Base-by-base conservation (phyloP, 2,329 filamentous ascomycete species). In the Aspergillus sergii region DNA sequence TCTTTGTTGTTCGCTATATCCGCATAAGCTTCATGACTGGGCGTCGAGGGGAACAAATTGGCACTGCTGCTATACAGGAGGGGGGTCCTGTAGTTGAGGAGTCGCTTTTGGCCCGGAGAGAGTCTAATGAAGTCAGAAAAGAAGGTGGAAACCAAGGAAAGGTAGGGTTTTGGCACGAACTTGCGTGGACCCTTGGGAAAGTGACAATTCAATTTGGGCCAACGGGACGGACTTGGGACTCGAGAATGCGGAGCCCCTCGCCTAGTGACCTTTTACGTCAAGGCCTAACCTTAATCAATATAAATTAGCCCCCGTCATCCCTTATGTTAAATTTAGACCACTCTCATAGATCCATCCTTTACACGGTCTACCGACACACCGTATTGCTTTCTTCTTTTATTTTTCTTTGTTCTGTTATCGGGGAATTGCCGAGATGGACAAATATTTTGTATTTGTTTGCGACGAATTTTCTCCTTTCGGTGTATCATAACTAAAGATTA, bases 11-110 rank as follows among this genome's bases (percentile, higher is more conserved):
- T 41, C 70, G 73, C 69, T 73, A 64, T 63, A 66, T 67, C 68
- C 70, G 71, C 69, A 70, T 68, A 62, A 71, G 64, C 69, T 76
- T 77, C 76, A 77, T 78, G 64, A 62, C 64, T 64, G 59, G 55
- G 46, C 50, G 43, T 56, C 50, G 57, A 53, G 48, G 43, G 39
- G 46, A 55, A 39, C 32, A 58, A 54, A 59, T 58, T 60, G 60
- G 58, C 57, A 36, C 54, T 41, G 36, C 10, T 58, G 51, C 60
- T 57, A 53, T n/a, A 59, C 57, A 39, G 53, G 51, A 59, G 45
- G 59, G 53, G 28, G 19, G 28, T 4, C 28, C 28, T 51, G 28
- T 32, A 46, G 21, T 28, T 8, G n/a, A 48, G 11, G 19, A 26
- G 23, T 48, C 23, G 9, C 23, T 46, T 23, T 23, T 19, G 19